Evolutionary conservation across 257 asterid genomes (phyloP), one percentile per base, ranked within the genome.

Genomic region (Solanum raphanifolium): DNA sequence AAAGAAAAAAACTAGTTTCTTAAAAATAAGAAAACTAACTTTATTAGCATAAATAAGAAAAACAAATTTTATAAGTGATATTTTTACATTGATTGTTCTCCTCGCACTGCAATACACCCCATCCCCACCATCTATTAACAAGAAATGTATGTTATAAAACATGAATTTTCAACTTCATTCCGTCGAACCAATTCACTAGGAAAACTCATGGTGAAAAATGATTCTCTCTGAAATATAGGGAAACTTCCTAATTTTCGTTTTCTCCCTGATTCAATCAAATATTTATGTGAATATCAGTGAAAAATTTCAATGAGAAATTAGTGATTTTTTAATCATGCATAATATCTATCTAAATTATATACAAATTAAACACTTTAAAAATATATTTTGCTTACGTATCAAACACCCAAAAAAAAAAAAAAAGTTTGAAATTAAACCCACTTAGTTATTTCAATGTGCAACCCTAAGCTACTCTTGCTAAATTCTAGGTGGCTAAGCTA

Each of bases 261-360:
- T 7, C 0, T 55, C 25, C 0, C 1, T 7, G 11, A 55, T 55
- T 20, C 0, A 55, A 55, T 55, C 0, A 20, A 55, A 20, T 18
- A 20, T 55, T 16, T 7, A 4, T 55, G 10, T 7, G 65, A 55
- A 55, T 55, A 16, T 8, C 21, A 7, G 0, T 48, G 62, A 16
- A 41, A 52, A 1, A 16, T 52, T 52, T 52, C 9, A 52, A 1
- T 52, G 58, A 52, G 1, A 52, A 52, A 52, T 5, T 15, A 48
- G 3, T 48, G 0, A 15, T 15, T 48, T 43, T 48, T 52, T 52
- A 52, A 52, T 52, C 1, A 0, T 52, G 9, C 0, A 52, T 52
- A 20, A 18, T 55, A 55, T 18, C 11, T 20, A 6, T 18, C 10
- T 55, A 18, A 20, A 55, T 55, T 55, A 55, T 55, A 55, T 20